Evolutionary conservation across 164 flowering plant species (phyloP).

Genomic region (Sextonia rubra): DNA sequence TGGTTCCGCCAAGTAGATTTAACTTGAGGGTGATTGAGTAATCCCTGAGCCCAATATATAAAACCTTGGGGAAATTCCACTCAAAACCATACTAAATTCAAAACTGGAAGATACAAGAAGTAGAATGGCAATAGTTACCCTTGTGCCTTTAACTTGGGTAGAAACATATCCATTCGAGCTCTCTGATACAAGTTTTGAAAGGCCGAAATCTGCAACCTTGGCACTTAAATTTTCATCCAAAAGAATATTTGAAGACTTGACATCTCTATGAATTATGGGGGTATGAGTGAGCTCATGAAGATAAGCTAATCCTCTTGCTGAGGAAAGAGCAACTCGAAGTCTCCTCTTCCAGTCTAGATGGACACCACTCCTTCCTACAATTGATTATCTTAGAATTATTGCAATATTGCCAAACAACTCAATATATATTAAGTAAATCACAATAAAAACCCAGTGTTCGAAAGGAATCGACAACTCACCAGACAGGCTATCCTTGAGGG

Average conservation of each 20-base stretch:
- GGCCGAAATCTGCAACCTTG: constrained; percentile 42
- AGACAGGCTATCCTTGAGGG: constrained; percentile 50
- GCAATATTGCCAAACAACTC: not conserved
- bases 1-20: no score
- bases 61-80: no score
- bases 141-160: constrained; percentile 45
- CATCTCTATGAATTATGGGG: constrained; percentile 41
- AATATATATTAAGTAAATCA: not conserved
- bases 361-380: constrained; percentile 31
- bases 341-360: constrained; percentile 36
- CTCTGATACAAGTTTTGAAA: constrained; percentile 28
- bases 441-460: not conserved
- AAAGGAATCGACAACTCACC: constrained; percentile 30
- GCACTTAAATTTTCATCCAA: constrained; percentile 34
- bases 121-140: constrained; percentile 18
- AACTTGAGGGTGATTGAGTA: no score
- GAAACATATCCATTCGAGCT: constrained; percentile 23
- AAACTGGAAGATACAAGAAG: not conserved
- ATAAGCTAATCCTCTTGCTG: constrained; percentile 41
- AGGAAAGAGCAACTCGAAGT: constrained; percentile 31
- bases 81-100: no score
- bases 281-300: constrained; percentile 41
- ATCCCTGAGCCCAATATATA: no score
- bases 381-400: not conserved
- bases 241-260: constrained; percentile 38